Evolutionary conservation across 176 grass and related monocot genomes (phyloP).

Genomic region (Saccharum spontaneum): DNA sequence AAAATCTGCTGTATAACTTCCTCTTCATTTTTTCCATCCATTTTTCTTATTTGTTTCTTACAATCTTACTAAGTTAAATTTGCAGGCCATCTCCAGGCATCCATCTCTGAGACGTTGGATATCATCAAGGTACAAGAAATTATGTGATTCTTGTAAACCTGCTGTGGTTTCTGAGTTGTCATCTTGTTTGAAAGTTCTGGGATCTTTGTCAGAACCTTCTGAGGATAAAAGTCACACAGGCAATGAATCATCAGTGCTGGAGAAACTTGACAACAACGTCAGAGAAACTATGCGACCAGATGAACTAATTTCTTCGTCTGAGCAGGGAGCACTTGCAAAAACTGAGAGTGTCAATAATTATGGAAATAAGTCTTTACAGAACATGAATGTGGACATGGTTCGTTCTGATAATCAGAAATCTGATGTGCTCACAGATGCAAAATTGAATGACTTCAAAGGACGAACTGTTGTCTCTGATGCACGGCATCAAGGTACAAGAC

Average conservation of each 20-base stretch:
- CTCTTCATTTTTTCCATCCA: background rate
- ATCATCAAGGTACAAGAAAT: constrained; percentile 63
- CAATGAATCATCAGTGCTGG: constrained; percentile 28
- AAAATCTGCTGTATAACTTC: background rate
- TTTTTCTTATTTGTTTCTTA: constrained; percentile 27
- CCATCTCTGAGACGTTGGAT: constrained; percentile 80
- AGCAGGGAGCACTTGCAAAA: constrained; percentile 6
- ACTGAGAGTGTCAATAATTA: constrained; percentile 14
- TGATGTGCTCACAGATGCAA: constrained; percentile 36
- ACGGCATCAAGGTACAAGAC: constrained; percentile 21
- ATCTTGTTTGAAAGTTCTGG: constrained; percentile 71
- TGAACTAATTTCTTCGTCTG: constrained; percentile 19
- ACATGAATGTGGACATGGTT: constrained; percentile 33
- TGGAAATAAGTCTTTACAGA: constrained; percentile 4
- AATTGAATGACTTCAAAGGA: constrained; percentile 23
- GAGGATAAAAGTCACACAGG: constrained; percentile 49
- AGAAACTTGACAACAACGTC: constrained; percentile 28
- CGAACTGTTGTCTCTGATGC: constrained; percentile 2
- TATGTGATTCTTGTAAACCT: constrained; percentile 52
- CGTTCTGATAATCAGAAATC: constrained; percentile 32
- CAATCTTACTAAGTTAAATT: constrained; percentile 25
- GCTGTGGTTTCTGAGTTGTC: constrained; percentile 63
- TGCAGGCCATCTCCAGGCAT: constrained; percentile 68
- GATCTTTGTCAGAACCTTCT: constrained; percentile 61
- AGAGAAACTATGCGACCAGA: constrained; percentile 19